A percentile compares a stretch with the other conserved stretches of the same genome.
Evolutionary conservation across 805 yeast species (phyloP).

Genomic region (Candida fluviatilis): DNA sequence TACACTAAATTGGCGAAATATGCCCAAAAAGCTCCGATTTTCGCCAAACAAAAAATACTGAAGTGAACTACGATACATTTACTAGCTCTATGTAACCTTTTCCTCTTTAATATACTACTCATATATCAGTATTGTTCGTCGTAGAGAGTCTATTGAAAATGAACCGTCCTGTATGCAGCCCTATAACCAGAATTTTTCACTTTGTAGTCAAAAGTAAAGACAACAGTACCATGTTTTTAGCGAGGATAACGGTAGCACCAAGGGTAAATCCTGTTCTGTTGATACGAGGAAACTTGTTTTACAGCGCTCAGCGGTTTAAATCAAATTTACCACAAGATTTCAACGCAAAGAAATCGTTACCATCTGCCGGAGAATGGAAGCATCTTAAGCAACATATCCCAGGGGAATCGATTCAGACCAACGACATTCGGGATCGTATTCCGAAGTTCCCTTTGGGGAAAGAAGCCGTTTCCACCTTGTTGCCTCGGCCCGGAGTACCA

Average conservation of each 20-base stretch:
- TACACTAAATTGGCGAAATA: too few relatives aligned
- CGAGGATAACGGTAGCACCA: neutral
- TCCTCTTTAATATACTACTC: too few relatives aligned
- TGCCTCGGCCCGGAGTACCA: constrained; percentile 79
- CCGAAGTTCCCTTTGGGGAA: constrained; percentile 66
- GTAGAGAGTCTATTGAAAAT: too few relatives aligned
- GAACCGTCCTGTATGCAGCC: too few relatives aligned
- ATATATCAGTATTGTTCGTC: too few relatives aligned
- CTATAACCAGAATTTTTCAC: too few relatives aligned
- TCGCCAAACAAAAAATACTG: too few relatives aligned
- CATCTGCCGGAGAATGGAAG: constrained; percentile 38
- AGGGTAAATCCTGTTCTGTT: neutral
- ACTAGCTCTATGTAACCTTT: too few relatives aligned
- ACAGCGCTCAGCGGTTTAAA: constrained; percentile 13
- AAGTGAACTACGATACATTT: too few relatives aligned
- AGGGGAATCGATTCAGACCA: constrained; percentile 42
- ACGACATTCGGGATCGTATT: constrained; percentile 53
- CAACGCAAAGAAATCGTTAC: constrained; percentile 26
- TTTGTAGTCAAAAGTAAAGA: too few relatives aligned
- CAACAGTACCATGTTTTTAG: neutral
- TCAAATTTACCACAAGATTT: constrained; percentile 28
- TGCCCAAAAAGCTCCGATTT: too few relatives aligned
- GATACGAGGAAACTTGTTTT: neutral
- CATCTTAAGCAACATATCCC: constrained; percentile 50
- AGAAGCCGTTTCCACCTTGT: constrained; percentile 59